These are phyloP conservation scores for Aspergillus sp. DNA, from an alignment of 2,329 filamentous ascomycete genomes.

Conservation along the genomic window DNA sequence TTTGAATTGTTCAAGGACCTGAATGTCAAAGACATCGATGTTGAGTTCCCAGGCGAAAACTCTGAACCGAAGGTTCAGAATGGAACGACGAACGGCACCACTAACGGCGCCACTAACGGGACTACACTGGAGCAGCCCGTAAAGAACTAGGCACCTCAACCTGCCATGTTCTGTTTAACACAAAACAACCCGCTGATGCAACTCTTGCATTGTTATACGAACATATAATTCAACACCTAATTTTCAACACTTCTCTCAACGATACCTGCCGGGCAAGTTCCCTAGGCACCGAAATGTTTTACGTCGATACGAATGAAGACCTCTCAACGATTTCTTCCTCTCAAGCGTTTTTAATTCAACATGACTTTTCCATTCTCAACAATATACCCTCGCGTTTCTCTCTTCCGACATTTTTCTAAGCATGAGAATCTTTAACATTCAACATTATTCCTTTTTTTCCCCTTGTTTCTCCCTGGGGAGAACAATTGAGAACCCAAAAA, in stretches of 20 bases:
- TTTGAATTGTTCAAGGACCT: slow-evolving; percentile 85
- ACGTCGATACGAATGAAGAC: slow-evolving; percentile 42
- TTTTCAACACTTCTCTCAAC: slow-evolving; percentile 41
- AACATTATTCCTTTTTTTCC: slow-evolving; percentile 7
- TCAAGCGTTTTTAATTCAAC: slow-evolving; percentile 41
- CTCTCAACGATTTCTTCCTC: slow-evolving; percentile 43
- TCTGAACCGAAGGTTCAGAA: slow-evolving; percentile 22
- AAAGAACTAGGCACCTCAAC: slow-evolving; percentile 24
- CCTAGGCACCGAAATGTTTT: slow-evolving; percentile 29
- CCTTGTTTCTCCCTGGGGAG: slow-evolving; percentile 3
- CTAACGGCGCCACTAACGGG: slow-evolving; percentile 20
- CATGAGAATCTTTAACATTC: slow-evolving; percentile 22
- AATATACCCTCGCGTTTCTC: slow-evolving; percentile 33
- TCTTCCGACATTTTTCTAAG: slow-evolving; percentile 20
- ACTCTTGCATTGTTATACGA: slow-evolving; percentile 12
- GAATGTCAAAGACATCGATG: slow-evolving; percentile 37
- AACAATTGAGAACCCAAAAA: neutral
- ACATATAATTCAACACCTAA: slow-evolving; percentile 38
- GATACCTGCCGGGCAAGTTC: slow-evolving; percentile 25
- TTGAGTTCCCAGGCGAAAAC: slow-evolving; percentile 26
- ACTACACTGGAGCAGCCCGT: slow-evolving; percentile 11
- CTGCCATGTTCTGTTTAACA: slow-evolving; percentile 13
- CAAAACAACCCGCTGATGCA: slow-evolving; percentile 1
- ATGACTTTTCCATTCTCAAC: slow-evolving; percentile 27
- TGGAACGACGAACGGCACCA: slow-evolving; percentile 19